Evolutionary conservation across 2,329 filamentous ascomycete species (phyloP).

Genomic region (Beauveria sp.): DNA sequence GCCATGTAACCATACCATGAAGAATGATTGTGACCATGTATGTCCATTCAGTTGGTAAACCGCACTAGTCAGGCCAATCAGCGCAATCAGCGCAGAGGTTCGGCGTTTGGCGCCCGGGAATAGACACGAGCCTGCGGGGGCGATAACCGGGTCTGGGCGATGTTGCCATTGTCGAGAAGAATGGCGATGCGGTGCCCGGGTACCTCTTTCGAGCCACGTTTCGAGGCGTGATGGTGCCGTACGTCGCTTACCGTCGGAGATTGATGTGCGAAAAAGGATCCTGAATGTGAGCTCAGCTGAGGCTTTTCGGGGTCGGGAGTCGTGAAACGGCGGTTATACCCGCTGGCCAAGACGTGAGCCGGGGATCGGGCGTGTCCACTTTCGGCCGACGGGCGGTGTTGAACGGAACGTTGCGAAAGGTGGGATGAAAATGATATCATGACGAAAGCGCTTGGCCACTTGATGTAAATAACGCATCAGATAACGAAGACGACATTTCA

Average conservation of each 20-base stretch:
- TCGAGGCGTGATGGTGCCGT: neutral
- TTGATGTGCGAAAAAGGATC: neutral
- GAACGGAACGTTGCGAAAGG: neutral
- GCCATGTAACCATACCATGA: neutral
- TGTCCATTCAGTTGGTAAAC: neutral
- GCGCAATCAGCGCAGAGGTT: neutral
- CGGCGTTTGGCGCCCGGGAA: neutral
- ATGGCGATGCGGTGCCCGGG: neutral
- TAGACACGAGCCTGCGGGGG: neutral
- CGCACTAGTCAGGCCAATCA: neutral
- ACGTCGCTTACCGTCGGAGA: neutral
- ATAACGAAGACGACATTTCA: too few relatives aligned
- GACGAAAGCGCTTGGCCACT: too few relatives aligned
- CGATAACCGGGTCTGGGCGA: slow-evolving; percentile 3
- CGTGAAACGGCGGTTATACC: neutral
- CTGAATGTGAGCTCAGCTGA: neutral
- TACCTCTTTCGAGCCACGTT: neutral
- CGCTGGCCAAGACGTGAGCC: neutral
- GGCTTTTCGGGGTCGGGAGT: neutral
- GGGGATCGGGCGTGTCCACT: neutral
- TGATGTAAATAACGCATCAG: neutral
- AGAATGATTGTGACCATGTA: neutral
- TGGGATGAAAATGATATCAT: neutral
- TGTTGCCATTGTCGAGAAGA: slow-evolving; percentile 1
- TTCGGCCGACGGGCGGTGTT: neutral